These are phyloP conservation scores for Scytalidium lignicola DNA, from an alignment of 2,329 filamentous ascomycete genomes.

Conservation along the genomic window DNA sequence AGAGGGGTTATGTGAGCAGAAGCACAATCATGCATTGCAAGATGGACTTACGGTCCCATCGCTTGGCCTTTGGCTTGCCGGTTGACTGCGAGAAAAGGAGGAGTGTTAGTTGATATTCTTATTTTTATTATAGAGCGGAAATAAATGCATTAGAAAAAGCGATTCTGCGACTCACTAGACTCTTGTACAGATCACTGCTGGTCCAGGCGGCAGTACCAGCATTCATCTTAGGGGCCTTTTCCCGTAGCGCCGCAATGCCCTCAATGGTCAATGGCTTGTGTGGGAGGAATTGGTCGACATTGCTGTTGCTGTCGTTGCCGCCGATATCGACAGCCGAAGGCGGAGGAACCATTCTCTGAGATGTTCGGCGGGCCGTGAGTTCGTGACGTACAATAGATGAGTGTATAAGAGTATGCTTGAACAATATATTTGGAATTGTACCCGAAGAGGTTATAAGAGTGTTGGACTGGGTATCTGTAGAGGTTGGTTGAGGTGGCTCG, in stretches of 20 bases:
- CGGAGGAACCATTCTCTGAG: slow-evolving; percentile 42
- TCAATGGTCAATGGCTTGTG: slow-evolving; percentile 52
- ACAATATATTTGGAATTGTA: too few relatives aligned
- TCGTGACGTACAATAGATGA: slow-evolving; percentile 36
- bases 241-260: slow-evolving; percentile 62
- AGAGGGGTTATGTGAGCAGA: slow-evolving; percentile 6
- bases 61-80: slow-evolving; percentile 69
- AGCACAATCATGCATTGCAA: slow-evolving; percentile 6
- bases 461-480: too few relatives aligned
- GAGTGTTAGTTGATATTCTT: slow-evolving; percentile 2
- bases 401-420: too few relatives aligned
- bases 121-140: too few relatives aligned
- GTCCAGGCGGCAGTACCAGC: slow-evolving; percentile 73
- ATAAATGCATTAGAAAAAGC: too few relatives aligned
- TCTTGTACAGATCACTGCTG: slow-evolving; percentile 80
- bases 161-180: slow-evolving; percentile 44
- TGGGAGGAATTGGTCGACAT: slow-evolving; percentile 13
- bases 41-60: slow-evolving; percentile 71
- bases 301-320: slow-evolving; percentile 39
- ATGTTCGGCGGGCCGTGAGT: slow-evolving; percentile 38
- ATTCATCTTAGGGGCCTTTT: slow-evolving; percentile 65
- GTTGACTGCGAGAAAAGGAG: slow-evolving; percentile 34
- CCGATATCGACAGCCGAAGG: slow-evolving; percentile 37
- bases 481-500: too few relatives aligned
- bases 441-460: too few relatives aligned